Percentiles rank a stretch among this genome's conserved stretches.
Evolutionary conservation across 495 filamentous ascomycete species (phyloP).

Genomic region (Aspergillus nidulans): DNA sequence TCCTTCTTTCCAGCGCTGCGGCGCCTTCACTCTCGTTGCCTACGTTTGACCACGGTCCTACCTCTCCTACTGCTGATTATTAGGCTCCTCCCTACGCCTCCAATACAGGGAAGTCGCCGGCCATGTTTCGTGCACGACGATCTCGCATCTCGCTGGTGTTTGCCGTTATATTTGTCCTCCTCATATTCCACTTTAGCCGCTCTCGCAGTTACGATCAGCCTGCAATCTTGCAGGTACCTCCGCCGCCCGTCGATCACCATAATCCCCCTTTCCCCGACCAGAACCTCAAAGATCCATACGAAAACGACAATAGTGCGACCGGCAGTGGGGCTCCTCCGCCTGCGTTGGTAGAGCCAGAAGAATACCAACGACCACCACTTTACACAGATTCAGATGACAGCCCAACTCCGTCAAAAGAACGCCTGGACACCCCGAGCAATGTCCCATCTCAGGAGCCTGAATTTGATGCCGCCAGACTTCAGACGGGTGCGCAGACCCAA

Average conservation of each 20-base stretch:
- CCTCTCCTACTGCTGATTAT: neutral
- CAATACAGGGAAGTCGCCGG: neutral
- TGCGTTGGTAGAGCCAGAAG: neutral
- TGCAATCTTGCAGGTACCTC: slow-evolving; percentile 9
- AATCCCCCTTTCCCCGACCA: slow-evolving; percentile 3
- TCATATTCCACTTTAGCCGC: slow-evolving; percentile 59
- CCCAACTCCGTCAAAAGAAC: neutral
- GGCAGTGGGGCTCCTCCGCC: slow-evolving; percentile 1
- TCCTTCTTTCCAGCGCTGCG: neutral
- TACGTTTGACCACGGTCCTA: neutral
- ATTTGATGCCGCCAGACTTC: slow-evolving; percentile 15
- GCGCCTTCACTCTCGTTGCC: neutral
- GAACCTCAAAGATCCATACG: neutral
- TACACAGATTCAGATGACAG: slow-evolving; percentile 1
- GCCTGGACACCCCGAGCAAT: slow-evolving; percentile 7
- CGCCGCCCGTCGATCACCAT: slow-evolving; percentile 11
- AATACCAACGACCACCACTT: slow-evolving; percentile 1
- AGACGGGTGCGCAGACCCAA: slow-evolving; percentile 36
- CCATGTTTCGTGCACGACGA: slow-evolving; percentile 72
- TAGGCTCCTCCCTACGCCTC: neutral
- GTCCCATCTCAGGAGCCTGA: slow-evolving; percentile 9
- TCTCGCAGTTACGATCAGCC: slow-evolving; percentile 34
- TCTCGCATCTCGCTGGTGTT: slow-evolving; percentile 72
- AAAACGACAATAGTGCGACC: neutral
- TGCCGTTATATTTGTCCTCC: slow-evolving; percentile 58